These are phyloP conservation scores for Macrotyloma uniflorum DNA, from an alignment of 306 rosid genomes.

Conservation along the genomic window DNA sequence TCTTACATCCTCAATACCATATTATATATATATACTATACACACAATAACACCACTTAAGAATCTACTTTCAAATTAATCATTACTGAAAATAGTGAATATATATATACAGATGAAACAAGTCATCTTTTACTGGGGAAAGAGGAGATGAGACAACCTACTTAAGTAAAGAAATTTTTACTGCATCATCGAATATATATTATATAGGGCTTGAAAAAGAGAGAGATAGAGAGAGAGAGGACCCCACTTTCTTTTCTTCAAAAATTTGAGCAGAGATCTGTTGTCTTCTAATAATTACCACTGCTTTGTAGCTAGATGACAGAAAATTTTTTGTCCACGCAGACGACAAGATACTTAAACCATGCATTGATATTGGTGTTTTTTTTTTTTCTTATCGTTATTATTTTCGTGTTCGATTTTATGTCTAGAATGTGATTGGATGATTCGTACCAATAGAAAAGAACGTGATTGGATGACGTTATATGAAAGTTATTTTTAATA, in stretches of 20 bases:
- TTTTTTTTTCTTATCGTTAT: background rate
- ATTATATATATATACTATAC: background rate
- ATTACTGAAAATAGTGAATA: too few species aligned
- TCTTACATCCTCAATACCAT: background rate
- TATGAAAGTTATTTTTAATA: background rate
- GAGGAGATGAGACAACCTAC: background rate
- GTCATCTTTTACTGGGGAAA: background rate
- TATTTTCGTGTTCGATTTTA: background rate
- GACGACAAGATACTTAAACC: conserved; percentile 37
- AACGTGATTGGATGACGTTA: conserved; percentile 11
- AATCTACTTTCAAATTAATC: too few species aligned
- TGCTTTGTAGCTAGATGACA: conserved; percentile 43
- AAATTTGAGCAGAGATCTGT: conserved; percentile 24
- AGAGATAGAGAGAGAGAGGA: background rate
- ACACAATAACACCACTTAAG: too few species aligned
- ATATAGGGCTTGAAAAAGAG: background rate
- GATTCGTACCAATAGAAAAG: background rate
- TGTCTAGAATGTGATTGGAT: conserved; percentile 24
- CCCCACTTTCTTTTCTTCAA: conserved; percentile 47
- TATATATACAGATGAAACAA: too few species aligned
- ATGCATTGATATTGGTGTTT: conserved; percentile 4
- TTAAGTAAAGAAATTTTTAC: background rate
- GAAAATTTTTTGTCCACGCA: background rate
- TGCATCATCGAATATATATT: background rate
- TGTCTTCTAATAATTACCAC: conserved; percentile 39